Evolutionary conservation across 2,329 filamentous ascomycete species (phyloP), one percentile per base, ranked within the genome.

Genomic region (Tolypocladium tropicale): DNA sequence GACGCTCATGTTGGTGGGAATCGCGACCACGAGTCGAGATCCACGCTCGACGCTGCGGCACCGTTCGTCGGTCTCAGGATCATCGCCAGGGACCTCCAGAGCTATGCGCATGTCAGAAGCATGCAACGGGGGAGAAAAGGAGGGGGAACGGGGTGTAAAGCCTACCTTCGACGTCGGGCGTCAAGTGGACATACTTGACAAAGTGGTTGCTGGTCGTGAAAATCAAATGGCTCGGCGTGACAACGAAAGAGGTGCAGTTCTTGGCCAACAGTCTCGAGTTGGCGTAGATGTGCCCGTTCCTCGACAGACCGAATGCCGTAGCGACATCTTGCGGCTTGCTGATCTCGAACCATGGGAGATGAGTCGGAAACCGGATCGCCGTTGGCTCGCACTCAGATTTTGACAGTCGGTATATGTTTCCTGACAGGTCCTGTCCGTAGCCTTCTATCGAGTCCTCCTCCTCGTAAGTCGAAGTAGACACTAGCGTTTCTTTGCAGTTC

Each of bases 141-240:
- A 14, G 16, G 14, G 6, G 14, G 14, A 34, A 12, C 34, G 6
- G 16, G 37, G n/a, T n/a, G n/a, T n/a, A n/a, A n/a, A 64, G 50
- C 74, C 60, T 76, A 89, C 88, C 83, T 61, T 90, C 78, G 18
- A 81, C 76, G 57, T 76, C 73, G 4, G 82, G 79, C 23, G 63
- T 59, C 52, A 97, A 74, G 69, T 99, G 93, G 16, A 96, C 86
- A 70, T 96, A 96, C 70, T 99, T 99, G 60, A 99, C 78, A 4
- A 96, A 78, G 68, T 97, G 92, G 61, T 91, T 91, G 58, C 86
- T 91, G 0, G 94, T 99, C 0, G 94, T 99, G 66, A 93, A 91
- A 57, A 97, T 84, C 16, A 99, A 77, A 74, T 97, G 93, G 23
- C 84, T 83, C 0, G 85, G 78, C 0, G 93, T 96, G 30, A 92